Conservation (phyloP, 169 alveolate species). For the Plasmodium blacklocki region DNA sequence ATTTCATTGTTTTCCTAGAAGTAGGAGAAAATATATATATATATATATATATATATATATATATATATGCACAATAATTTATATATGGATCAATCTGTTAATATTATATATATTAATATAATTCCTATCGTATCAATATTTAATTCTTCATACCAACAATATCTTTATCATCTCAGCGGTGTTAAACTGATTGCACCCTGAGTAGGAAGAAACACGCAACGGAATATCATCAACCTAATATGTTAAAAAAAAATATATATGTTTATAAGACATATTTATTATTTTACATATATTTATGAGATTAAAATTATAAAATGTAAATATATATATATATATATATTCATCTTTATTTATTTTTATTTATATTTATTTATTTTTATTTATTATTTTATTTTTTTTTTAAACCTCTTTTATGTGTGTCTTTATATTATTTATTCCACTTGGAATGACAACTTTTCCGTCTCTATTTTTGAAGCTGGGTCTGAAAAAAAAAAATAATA, state of each 20-base stretch:
- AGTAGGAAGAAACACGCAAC: slow-evolving; percentile 74
- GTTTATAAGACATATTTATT: no score
- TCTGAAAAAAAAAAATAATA: slow-evolving; percentile 1
- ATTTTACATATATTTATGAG: no score
- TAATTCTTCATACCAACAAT: slow-evolving; percentile 47
- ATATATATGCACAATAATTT: not conserved
- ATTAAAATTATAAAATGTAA: no score
- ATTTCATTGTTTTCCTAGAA: slow-evolving; percentile 78
- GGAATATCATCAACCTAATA: slow-evolving; percentile 74
- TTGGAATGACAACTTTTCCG: slow-evolving; percentile 79
- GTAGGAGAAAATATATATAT: not conserved
- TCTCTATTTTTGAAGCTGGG: slow-evolving; percentile 69
- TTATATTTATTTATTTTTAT: not conserved
- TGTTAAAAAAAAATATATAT: no score
- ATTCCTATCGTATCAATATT: slow-evolving; percentile 36
- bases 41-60: not conserved
- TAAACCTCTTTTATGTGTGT: slow-evolving; percentile 75
- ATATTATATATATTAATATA: slow-evolving; percentile 61
- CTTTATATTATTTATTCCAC: slow-evolving; percentile 79
- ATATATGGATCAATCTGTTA: not conserved
- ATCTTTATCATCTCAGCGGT: slow-evolving; percentile 80
- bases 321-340: not conserved
- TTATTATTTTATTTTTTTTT: not conserved
- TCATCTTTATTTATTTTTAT: not conserved
- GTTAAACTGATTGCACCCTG: slow-evolving; percentile 71